These are phyloP conservation scores for Acer yangbiense DNA, from an alignment of 345 rosid genomes.

Conservation along the genomic window DNA sequence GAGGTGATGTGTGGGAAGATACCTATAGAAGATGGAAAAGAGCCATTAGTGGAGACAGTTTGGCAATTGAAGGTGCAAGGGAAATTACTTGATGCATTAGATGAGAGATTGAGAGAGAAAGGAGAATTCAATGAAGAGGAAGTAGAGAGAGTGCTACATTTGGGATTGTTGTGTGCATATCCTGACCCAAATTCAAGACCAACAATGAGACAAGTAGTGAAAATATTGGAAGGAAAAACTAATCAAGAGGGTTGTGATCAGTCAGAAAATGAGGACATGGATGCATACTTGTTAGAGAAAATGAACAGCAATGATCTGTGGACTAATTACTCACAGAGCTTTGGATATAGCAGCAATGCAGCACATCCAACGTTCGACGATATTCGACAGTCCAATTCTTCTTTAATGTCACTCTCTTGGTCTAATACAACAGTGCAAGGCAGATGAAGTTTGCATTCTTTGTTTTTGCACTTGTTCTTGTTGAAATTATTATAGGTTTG, in stretches of 20 bases:
- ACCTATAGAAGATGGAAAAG: conserved; percentile 50
- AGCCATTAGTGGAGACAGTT: conserved; percentile 46
- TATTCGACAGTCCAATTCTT: conserved; percentile 35
- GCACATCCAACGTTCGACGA: conserved; percentile 57
- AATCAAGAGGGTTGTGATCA: conserved; percentile 30
- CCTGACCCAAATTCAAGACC: conserved; percentile 59
- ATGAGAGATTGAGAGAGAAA: conserved; percentile 38
- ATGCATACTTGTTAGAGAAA: conserved; percentile 48
- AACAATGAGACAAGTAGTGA: conserved; percentile 76
- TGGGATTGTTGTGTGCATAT: conserved; percentile 68
- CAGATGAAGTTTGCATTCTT: conserved; percentile 28
- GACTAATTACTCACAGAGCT: conserved; percentile 31
- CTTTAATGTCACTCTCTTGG: conserved; percentile 52
- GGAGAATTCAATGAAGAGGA: conserved; percentile 44
- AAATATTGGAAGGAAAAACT: conserved; percentile 55
- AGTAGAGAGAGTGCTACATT: conserved; percentile 48
- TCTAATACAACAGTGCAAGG: conserved; percentile 36
- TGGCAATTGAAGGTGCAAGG: conserved; percentile 47
- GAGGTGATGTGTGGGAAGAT: conserved; percentile 63
- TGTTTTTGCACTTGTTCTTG: not conserved
- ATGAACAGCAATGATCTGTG: conserved; percentile 35
- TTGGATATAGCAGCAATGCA: conserved; percentile 8
- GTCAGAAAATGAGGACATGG: conserved; percentile 50
- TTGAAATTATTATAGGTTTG: no score
- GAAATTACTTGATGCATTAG: conserved; percentile 44